Base-by-base conservation (phyloP, 441 rosid species). In the Adansonia grandidieri region DNA sequence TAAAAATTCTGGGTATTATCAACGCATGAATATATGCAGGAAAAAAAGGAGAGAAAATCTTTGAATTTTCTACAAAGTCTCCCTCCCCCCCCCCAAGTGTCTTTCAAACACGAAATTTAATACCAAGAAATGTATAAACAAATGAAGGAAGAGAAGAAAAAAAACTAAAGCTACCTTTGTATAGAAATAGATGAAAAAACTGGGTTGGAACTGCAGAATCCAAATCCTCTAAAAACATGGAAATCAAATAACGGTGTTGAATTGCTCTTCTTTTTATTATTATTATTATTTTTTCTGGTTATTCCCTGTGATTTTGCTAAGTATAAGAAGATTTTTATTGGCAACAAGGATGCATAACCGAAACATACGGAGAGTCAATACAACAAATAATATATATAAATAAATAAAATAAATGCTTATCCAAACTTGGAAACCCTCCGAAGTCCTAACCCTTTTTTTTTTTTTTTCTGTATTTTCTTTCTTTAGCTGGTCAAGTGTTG, bases 341-440 rank as follows among this genome's bases (percentile, higher is more conserved):
- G 79, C 17, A 22, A 32, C 58, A 8, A 11, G 47, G 61, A 45
- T 7, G 11, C 44, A 67, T 60, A 65, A 50, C 63, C 77, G 83
- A 80, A 80, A 80, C 70, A 54, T 48, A 65, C 71, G 80, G 83
- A 54, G 68, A 47, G 62, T 76, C 54, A 9, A 42, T 80, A 4
- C 15, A 75, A 73, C 73, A 17, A 4, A 11, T 1, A 61, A 40
- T 4, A 40, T 40, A 40, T 40, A 40, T 22, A 60, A 58, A 19
- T 2, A 51, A 3, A 51, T 3, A 32, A 6, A 44, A 17, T n/a
- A 7, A 17, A 3, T 13, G 0, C 66, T 28, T 51, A 53, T 6
- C 74, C 51, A 58, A 47, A 58, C 13, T 15, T 32, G 32, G 53
- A 32, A 70, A 60, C 40, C 3, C 24, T 20, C 48, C 6, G 1